phyloP scores from a whole-genome alignment of 805 yeast genomes.

The Candida bentonensis region DNA sequence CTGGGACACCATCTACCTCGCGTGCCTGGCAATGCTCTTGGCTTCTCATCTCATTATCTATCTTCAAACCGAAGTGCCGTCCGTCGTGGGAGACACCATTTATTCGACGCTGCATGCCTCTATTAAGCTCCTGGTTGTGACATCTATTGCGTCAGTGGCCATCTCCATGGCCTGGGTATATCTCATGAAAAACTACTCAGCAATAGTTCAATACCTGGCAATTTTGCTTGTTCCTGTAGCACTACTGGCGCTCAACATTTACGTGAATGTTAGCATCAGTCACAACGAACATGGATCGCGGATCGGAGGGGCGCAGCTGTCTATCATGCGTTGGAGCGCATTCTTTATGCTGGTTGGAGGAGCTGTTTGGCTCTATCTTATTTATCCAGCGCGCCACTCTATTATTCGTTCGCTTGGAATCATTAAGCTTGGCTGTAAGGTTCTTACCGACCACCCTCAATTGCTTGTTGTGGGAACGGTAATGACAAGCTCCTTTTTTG shows the following conservation, averaged over 20 bases:
- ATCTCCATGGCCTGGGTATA: constrained; percentile 18
- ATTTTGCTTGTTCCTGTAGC: constrained; percentile 18
- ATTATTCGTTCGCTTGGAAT: constrained; percentile 21
- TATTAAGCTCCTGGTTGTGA: constrained; percentile 9
- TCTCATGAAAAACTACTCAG: constrained; percentile 14
- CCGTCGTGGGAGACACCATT: constrained; percentile 16
- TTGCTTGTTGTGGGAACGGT: constrained; percentile 18
- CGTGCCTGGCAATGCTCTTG: constrained; percentile 15
- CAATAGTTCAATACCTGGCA: constrained; percentile 14
- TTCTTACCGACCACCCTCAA: constrained; percentile 20
- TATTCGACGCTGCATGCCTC: constrained; percentile 16
- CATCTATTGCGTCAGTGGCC: constrained; percentile 14
- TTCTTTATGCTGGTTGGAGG: constrained; percentile 16
- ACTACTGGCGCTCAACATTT: constrained; percentile 13
- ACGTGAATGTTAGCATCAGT: constrained; percentile 12
- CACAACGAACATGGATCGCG: not conserved
- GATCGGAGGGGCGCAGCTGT: constrained; percentile 4
- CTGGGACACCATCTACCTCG: constrained; percentile 16
- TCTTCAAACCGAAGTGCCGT: constrained; percentile 16
- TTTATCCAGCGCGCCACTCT: constrained; percentile 15
- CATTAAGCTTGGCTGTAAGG: constrained; percentile 22
- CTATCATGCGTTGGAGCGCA: constrained; percentile 19
- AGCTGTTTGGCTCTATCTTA: constrained; percentile 15
- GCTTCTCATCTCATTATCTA: constrained; percentile 19
- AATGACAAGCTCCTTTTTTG: constrained; percentile 16